Evolutionary conservation across 306 rosid genomes (phyloP).

Genomic region (Vicia villosa): DNA sequence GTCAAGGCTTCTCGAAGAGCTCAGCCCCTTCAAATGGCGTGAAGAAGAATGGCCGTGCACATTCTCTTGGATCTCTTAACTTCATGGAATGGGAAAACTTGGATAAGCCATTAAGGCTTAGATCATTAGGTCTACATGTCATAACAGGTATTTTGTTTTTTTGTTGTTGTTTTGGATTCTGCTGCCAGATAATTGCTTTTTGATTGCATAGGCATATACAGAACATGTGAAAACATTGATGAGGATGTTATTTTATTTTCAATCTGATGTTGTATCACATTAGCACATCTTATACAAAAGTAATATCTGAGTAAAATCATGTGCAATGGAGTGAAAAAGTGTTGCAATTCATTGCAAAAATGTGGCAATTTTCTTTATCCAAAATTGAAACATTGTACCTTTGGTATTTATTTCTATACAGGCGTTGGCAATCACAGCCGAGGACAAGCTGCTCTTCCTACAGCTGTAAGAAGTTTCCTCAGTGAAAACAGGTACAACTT

Average conservation of each 20-base stretch:
- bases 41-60: slow-evolving; percentile 35
- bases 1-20: slow-evolving; percentile 43
- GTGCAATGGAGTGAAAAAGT: too few species aligned
- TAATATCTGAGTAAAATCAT: too few species aligned
- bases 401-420: background rate
- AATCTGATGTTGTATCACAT: background rate
- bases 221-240: background rate
- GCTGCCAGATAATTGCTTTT: slow-evolving; percentile 1
- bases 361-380: too few species aligned
- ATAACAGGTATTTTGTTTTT: slow-evolving; percentile 66
- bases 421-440: slow-evolving; percentile 89
- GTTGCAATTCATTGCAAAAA: too few species aligned
- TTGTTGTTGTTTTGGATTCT: background rate
- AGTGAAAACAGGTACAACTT: slow-evolving; percentile 58
- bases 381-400: too few species aligned
- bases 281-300: too few species aligned
- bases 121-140: slow-evolving; percentile 62
- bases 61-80: slow-evolving; percentile 48
- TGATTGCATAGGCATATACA: background rate
- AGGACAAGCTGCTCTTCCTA: slow-evolving; percentile 82
- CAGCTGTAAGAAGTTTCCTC: slow-evolving; percentile 74
- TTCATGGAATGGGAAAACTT: slow-evolving; percentile 36
- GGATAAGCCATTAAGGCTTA: slow-evolving; percentile 49
- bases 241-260: background rate
- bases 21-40: slow-evolving; percentile 46